These are phyloP conservation scores for Fraxinus latifolia DNA, from an alignment of 305 asterid species.

Conservation along the genomic window DNA sequence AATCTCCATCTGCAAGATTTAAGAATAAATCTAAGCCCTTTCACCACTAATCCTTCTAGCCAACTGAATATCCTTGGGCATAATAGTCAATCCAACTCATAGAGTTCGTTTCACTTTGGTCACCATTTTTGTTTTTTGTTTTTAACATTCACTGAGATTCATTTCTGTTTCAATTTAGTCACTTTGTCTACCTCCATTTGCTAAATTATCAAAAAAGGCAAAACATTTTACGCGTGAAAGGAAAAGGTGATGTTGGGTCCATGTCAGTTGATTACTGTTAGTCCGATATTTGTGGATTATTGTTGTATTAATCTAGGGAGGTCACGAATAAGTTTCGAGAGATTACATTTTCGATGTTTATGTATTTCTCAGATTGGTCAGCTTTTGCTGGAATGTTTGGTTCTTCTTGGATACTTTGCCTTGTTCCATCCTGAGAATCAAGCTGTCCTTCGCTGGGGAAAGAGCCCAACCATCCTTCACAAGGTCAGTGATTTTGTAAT, in stretches of 20 bases:
- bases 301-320: not conserved
- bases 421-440: constrained; percentile 85
- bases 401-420: constrained; percentile 88
- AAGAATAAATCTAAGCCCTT: not conserved
- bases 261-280: not conserved
- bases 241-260: not conserved
- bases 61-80: not conserved
- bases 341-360: not conserved
- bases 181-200: not conserved
- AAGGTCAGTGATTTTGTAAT: constrained; percentile 46
- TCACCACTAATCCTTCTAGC: not conserved
- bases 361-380: constrained; percentile 55
- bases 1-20: not conserved
- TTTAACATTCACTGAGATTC: not conserved
- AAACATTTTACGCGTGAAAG: not conserved
- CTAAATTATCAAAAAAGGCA: not conserved
- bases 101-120: not conserved
- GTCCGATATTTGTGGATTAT: not conserved
- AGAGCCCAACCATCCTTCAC: constrained; percentile 98
- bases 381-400: constrained; percentile 77
- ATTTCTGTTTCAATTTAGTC: not conserved
- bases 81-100: not conserved
- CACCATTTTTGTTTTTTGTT: not conserved
- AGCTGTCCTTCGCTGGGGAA: constrained; percentile 99
- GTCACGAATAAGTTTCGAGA: not conserved